phyloP scores from a whole-genome alignment of 2,329 filamentous ascomycete genomes.

The Stachybotrys chlorohalonatus region DNA sequence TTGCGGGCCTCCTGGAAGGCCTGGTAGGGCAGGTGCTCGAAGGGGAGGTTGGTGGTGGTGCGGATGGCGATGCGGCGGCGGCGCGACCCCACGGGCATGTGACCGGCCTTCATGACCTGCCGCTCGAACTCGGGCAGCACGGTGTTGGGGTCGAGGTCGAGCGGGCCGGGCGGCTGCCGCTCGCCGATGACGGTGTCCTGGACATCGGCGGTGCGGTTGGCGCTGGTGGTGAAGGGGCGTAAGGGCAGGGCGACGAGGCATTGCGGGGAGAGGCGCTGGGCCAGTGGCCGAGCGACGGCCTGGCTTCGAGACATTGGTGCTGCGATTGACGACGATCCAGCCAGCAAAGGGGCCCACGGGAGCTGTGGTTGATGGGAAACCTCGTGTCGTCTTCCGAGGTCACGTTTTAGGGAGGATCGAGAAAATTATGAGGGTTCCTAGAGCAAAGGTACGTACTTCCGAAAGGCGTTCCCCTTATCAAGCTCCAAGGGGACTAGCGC shows the following conservation, averaged over 20 bases:
- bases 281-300: constrained; percentile 47
- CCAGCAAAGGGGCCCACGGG: constrained; percentile 3
- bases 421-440: constrained; percentile 1
- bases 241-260: constrained; percentile 13
- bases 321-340: constrained; percentile 5
- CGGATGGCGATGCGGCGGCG: constrained; percentile 69
- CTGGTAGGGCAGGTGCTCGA: constrained; percentile 92
- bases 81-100: constrained; percentile 71
- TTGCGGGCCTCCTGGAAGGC: constrained; percentile 94
- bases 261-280: constrained; percentile 40
- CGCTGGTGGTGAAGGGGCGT: constrained; percentile 24
- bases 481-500: too few species aligned
- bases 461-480: too few species aligned
- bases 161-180: constrained; percentile 19
- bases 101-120: constrained; percentile 62
- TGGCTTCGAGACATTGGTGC: constrained; percentile 47
- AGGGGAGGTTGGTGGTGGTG: constrained; percentile 60
- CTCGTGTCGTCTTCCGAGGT: too few species aligned
- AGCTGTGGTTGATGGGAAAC: constrained; percentile 4
- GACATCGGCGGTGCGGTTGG: constrained; percentile 19
- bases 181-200: constrained; percentile 7
- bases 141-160: constrained; percentile 56
- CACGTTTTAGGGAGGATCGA: neutral
- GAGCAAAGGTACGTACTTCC: too few species aligned
- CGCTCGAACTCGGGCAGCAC: constrained; percentile 47